Evolutionary conservation across 1,284 basidiomycete species (phyloP), one percentile per base, ranked within the genome.

Genomic region (Trametes hirsuta): DNA sequence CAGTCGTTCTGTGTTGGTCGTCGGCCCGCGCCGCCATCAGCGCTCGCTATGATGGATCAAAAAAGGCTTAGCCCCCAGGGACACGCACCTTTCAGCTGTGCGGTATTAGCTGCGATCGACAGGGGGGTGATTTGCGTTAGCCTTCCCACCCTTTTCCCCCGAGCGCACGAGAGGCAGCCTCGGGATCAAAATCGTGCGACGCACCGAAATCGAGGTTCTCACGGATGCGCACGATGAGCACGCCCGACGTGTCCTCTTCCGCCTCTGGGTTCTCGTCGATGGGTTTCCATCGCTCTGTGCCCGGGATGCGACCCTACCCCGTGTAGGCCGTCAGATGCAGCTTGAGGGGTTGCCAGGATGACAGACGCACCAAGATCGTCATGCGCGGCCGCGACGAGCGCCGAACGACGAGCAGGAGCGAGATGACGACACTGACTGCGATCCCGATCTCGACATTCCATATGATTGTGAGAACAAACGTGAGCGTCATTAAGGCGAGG

Each of bases 371-470:
- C 49, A 92, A 79, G 64, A 92, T 87, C 44, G 85, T 87, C 79
- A 91, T 86, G 4, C 87, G 79, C 9, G 88, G 81, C 71, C 85
- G 88, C 4, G 94, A 94, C 1, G 93, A 94, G 48, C 93, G 87
- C 66, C 90, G 88, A 10, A 98, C 91, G 53, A 97, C 93, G 30
- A 97, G 81, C 0, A 97, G 78, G 45, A 98, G 81, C 1, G 94
- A 94, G 57, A 94, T 86, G 51, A 94, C 86, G 58, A 97, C 80
- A 62, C 91, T 93, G 64, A 91, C 87, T 15, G 92, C 84, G 47
- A 98, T 88, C 14, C 95, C 95, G 55, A 91, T 86, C 77, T 94
- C 90, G 59, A 94, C 84, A 66, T 87, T 85, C 84, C 64, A 65
- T 21, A 93, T 72, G 53, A 96, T 84, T 1, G 93, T 93, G 61